phyloP scores from a whole-genome alignment of 2,329 filamentous ascomycete species.

The Pseudocercospora cruenta region DNA sequence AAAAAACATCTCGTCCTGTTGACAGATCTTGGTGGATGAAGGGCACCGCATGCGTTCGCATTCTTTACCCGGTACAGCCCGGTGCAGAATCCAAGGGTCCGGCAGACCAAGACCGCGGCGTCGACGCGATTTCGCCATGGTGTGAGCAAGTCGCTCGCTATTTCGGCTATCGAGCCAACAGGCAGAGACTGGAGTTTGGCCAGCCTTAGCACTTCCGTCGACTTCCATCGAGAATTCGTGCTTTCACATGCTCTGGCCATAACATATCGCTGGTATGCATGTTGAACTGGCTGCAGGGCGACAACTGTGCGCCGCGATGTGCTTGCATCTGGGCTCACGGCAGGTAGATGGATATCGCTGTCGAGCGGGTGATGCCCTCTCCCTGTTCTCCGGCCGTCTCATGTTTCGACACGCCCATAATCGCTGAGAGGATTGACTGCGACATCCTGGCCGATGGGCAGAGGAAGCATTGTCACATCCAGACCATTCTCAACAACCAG shows the following conservation, averaged over 20 bases:
- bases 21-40: not conserved
- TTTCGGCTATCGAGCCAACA: constrained; percentile 6
- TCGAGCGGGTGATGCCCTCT: not conserved
- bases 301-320: not conserved
- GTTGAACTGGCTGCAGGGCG: not conserved
- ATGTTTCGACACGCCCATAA: not conserved
- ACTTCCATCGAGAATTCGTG: not conserved
- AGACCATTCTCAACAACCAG: not conserved
- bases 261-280: not conserved
- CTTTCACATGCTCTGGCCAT: not conserved
- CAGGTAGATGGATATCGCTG: not conserved
- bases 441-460: not conserved
- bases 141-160: constrained; percentile 5
- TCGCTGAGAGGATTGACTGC: not conserved
- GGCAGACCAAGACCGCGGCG: constrained; percentile 7
- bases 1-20: not conserved
- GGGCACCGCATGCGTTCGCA: constrained; percentile 4
- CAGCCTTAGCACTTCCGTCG: not conserved
- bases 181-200: not conserved
- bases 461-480: not conserved
- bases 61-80: not conserved
- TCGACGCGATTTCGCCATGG: constrained; percentile 4
- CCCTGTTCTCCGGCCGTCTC: not conserved
- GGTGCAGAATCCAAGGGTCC: constrained; percentile 1
- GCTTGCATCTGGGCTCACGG: not conserved